These are phyloP conservation scores for Erodium chrysanthum DNA, from an alignment of 441 rosid species.

Conservation along the genomic window DNA sequence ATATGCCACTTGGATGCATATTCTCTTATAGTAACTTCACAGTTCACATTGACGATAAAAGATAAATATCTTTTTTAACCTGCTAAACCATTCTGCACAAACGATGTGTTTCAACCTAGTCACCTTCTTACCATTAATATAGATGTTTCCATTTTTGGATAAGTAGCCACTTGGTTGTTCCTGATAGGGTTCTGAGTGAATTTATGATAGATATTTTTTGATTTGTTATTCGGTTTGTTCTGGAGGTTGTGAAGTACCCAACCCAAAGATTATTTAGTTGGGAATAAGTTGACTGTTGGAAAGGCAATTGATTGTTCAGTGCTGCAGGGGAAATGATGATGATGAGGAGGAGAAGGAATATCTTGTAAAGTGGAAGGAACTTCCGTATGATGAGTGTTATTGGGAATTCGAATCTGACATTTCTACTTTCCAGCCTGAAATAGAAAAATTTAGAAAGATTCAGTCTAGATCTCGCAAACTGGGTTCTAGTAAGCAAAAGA, in stretches of 20 bases:
- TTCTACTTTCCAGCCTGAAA: conserved; percentile 78
- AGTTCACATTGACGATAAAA: neutral
- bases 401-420: conserved; percentile 95
- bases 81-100: neutral
- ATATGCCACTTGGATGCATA: neutral
- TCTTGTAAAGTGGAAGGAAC: conserved; percentile 92
- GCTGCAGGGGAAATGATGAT: conserved; percentile 68
- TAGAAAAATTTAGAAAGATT: conserved; percentile 60
- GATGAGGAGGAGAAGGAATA: conserved; percentile 47
- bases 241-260: neutral
- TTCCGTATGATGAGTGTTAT: conserved; percentile 87
- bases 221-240: neutral
- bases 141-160: neutral
- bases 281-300: conserved; percentile 8
- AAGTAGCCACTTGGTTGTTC: neutral
- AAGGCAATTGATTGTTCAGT: conserved; percentile 22
- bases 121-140: neutral
- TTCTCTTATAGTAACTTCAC: neutral
- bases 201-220: neutral
- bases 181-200: neutral
- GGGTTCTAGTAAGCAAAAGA: conserved; percentile 41
- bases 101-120: too few species aligned
- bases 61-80: neutral
- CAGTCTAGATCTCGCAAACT: conserved; percentile 52
- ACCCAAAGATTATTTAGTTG: neutral